Evolutionary conservation across 805 yeast genomes (phyloP).

Genomic region (Yarrowia divulgata): DNA sequence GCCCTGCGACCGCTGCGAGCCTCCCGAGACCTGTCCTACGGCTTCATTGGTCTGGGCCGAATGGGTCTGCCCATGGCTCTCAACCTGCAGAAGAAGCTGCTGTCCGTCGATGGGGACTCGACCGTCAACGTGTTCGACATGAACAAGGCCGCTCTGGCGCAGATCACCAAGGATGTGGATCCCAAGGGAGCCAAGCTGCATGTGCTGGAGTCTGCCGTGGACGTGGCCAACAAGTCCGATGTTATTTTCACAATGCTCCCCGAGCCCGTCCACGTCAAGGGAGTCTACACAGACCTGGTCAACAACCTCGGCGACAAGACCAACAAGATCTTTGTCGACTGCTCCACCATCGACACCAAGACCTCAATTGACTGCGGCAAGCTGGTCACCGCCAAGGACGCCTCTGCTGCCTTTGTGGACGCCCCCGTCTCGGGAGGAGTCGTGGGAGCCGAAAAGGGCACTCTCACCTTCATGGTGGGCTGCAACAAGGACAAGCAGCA

Average conservation of each 20-base stretch:
- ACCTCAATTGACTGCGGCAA: slow-evolving; percentile 56
- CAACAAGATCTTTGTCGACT: slow-evolving; percentile 54
- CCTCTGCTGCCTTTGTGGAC: slow-evolving; percentile 55
- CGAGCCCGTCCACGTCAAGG: slow-evolving; percentile 59
- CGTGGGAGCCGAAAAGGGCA: slow-evolving; percentile 60
- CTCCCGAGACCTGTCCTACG: slow-evolving; percentile 49
- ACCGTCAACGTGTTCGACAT: slow-evolving; percentile 54
- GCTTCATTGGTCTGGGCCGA: slow-evolving; percentile 64
- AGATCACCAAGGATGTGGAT: slow-evolving; percentile 46
- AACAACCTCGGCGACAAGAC: slow-evolving; percentile 44
- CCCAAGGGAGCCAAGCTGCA: slow-evolving; percentile 46
- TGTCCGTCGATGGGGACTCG: slow-evolving; percentile 52
- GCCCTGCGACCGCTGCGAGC: slow-evolving; percentile 18
- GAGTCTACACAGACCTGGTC: slow-evolving; percentile 54
- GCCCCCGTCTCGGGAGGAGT: slow-evolving; percentile 66
- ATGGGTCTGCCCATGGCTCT: slow-evolving; percentile 66
- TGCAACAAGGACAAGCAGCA: slow-evolving; percentile 47
- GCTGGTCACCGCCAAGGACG: slow-evolving; percentile 51
- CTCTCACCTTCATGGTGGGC: slow-evolving; percentile 62
- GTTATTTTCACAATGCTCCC: slow-evolving; percentile 62
- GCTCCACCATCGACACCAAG: slow-evolving; percentile 60
- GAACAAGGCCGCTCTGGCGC: slow-evolving; percentile 47
- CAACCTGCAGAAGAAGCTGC: slow-evolving; percentile 54
- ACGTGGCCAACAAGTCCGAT: slow-evolving; percentile 46
- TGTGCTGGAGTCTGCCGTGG: slow-evolving; percentile 43